These are phyloP conservation scores for Hygrophorus russula DNA, from an alignment of 768 basidiomycete genomes.

Conservation along the genomic window DNA sequence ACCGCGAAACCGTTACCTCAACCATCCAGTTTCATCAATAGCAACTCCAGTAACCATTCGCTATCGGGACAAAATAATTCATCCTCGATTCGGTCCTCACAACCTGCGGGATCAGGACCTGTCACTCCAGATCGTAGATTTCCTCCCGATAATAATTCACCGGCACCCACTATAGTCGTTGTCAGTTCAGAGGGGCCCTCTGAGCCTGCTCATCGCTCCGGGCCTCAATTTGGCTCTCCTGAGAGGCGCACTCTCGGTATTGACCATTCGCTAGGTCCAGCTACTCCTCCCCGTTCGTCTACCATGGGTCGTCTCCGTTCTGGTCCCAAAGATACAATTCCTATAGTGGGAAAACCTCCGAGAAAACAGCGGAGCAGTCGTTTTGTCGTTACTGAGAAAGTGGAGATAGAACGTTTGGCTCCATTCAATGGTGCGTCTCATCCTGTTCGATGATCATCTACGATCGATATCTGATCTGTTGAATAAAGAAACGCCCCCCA, in stretches of 20 bases:
- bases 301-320: conserved; percentile 67
- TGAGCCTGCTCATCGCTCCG: conserved; percentile 33
- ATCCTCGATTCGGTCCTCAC: conserved; percentile 30
- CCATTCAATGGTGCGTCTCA: conserved; percentile 67
- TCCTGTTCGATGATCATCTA: neutral
- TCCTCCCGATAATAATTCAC: conserved; percentile 29
- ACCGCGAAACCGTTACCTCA: conserved; percentile 54
- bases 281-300: conserved; percentile 54
- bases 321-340: conserved; percentile 92
- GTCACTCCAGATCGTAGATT: conserved; percentile 52
- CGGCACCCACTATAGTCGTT: conserved; percentile 77
- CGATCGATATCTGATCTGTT: neutral
- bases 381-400: conserved; percentile 92
- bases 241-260: conserved; percentile 37
- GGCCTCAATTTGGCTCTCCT: conserved; percentile 28
- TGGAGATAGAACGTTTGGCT: conserved; percentile 91
- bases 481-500: conserved; percentile 69
- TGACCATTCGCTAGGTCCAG: conserved; percentile 31
- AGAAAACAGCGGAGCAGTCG: conserved; percentile 96
- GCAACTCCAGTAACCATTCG: conserved; percentile 26
- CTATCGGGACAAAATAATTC: conserved; percentile 28
- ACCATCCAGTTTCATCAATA: conserved; percentile 20
- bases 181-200: conserved; percentile 59
- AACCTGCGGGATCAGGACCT: conserved; percentile 26
- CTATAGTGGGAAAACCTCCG: conserved; percentile 91